Percentiles rank a stretch among this genome's conserved stretches.
phyloP scores from a whole-genome alignment of 352 stramenopile species.

The Phytophthora capsici region DNA sequence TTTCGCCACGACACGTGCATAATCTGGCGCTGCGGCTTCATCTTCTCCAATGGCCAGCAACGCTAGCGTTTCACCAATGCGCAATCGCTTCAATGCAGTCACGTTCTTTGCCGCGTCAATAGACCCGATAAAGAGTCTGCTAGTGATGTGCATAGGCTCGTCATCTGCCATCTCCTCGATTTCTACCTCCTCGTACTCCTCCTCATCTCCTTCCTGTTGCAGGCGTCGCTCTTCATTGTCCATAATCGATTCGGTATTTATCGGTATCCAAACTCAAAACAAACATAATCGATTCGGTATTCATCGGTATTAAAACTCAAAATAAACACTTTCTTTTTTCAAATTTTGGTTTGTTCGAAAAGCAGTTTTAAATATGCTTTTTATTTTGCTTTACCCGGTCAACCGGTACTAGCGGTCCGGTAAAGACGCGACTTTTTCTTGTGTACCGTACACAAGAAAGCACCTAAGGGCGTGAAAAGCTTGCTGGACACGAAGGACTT shows the following conservation, averaged over 20 bases:
- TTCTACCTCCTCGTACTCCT: slow-evolving; percentile 53
- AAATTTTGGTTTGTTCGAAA: no score
- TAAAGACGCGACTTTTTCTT: no score
- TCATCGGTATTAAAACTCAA: no score
- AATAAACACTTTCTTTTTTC: no score
- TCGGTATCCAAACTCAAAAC: no score
- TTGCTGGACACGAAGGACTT: no score
- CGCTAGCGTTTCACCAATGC: slow-evolving; percentile 50
- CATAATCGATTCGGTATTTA: no score
- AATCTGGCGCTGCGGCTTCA: slow-evolving; percentile 14
- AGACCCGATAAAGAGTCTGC: slow-evolving; percentile 62
- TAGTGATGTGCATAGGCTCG: slow-evolving; percentile 56
- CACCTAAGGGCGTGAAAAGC: no score
- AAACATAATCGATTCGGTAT: no score
- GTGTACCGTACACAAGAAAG: neutral
- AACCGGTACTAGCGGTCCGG: no score
- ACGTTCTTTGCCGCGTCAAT: slow-evolving; percentile 72
- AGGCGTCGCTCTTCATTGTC: slow-evolving; percentile 14
- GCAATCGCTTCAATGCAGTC: slow-evolving; percentile 35
- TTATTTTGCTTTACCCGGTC: no score
- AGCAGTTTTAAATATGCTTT: no score
- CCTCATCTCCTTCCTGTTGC: slow-evolving; percentile 14
- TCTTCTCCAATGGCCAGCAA: slow-evolving; percentile 47
- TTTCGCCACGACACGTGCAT: neutral
- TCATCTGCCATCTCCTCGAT: slow-evolving; percentile 68